These are phyloP conservation scores for Willaertia magna DNA, from an alignment of 208 protist species.

Conservation along the genomic window DNA sequence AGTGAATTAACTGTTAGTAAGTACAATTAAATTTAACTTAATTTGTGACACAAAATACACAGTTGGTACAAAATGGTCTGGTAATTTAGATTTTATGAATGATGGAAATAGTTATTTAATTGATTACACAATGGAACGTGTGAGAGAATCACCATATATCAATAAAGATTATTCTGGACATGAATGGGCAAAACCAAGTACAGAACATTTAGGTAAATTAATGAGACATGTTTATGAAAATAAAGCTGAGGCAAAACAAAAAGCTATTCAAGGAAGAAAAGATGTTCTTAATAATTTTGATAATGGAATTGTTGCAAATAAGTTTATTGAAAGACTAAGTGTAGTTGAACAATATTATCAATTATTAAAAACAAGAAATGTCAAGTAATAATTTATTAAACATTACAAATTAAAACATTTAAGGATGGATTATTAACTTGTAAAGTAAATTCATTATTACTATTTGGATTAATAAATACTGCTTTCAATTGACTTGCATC, in stretches of 20 bases:
- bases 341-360: too few relatives aligned
- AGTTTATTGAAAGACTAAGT: too few relatives aligned
- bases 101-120: not conserved
- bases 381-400: too few relatives aligned
- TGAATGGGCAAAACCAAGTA: not conserved
- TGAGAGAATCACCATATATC: too few relatives aligned
- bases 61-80: slow-evolving; percentile 41
- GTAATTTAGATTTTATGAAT: slow-evolving; percentile 37
- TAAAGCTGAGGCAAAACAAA: not conserved
- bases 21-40: too few relatives aligned
- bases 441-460: not conserved
- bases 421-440: not conserved
- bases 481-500: not conserved
- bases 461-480: not conserved
- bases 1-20: slow-evolving; percentile 37
- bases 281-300: not conserved
- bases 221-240: not conserved
- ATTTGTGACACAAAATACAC: too few relatives aligned
- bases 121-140: not conserved
- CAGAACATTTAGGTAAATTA: not conserved
- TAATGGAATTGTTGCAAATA: too few relatives aligned
- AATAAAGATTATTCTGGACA: too few relatives aligned
- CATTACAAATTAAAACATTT: not conserved
- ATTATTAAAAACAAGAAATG: too few relatives aligned
- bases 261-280: not conserved